Evolutionary conservation across 345 rosid species (phyloP).

Genomic region (Anacardium occidentale): DNA sequence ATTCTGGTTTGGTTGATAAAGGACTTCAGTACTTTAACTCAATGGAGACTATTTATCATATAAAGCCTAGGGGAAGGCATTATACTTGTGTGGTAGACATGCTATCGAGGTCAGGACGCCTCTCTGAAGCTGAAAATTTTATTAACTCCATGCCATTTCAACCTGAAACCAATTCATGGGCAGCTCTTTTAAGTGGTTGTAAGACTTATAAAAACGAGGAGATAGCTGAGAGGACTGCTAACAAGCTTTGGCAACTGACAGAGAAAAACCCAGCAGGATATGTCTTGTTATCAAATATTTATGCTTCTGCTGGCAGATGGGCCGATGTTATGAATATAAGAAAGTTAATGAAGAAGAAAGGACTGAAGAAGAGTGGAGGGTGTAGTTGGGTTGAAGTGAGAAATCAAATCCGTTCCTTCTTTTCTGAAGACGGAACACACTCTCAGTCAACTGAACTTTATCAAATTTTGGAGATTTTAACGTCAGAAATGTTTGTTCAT

Average conservation of each 20-base stretch:
- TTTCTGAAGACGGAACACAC: conserved; percentile 42
- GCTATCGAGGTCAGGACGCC: conserved; percentile 58
- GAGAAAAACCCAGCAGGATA: conserved; percentile 39
- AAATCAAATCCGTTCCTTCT: conserved; percentile 39
- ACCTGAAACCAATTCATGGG: conserved; percentile 46
- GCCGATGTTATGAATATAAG: conserved; percentile 41
- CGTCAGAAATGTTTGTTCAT: conserved; percentile 35
- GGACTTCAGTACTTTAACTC: conserved; percentile 43
- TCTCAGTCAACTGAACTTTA: conserved; percentile 34
- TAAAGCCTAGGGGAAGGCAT: conserved; percentile 46
- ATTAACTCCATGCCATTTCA: conserved; percentile 49
- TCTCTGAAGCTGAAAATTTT: conserved; percentile 54
- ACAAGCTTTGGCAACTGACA: conserved; percentile 38
- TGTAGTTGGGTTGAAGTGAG: conserved; percentile 61
- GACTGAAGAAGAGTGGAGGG: conserved; percentile 49
- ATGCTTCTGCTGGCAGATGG: conserved; percentile 63
- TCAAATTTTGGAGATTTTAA: conserved; percentile 39
- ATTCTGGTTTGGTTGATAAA: conserved; percentile 46
- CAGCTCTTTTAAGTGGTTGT: conserved; percentile 57
- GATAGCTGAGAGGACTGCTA: conserved; percentile 44
- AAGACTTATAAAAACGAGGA: conserved; percentile 42
- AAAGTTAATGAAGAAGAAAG: conserved; percentile 50
- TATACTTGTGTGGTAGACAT: conserved; percentile 55
- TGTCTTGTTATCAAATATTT: conserved; percentile 55
- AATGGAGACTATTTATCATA: conserved; percentile 40